Conservation (phyloP, 371 early-diverging fungal species). For the Rhizopus sp. region DNA sequence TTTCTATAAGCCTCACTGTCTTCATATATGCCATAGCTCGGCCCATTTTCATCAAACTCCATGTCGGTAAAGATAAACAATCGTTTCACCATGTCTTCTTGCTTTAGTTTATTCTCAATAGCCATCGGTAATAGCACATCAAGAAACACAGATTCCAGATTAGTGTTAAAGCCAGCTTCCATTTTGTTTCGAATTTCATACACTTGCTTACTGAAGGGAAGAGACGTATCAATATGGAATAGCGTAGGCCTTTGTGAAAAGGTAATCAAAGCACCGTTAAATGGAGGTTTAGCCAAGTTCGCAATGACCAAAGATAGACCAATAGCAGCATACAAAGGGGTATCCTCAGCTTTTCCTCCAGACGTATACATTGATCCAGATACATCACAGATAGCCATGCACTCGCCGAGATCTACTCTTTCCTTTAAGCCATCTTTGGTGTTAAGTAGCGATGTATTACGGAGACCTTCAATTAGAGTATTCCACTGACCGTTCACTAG, state of each 20-base stretch:
- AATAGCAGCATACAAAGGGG: constrained; percentile 54
- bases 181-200: constrained; percentile 1
- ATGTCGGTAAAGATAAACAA: constrained; percentile 68
- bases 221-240: constrained; percentile 31
- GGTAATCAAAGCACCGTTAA: constrained; percentile 51
- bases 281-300: constrained; percentile 53
- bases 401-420: constrained; percentile 37
- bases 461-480: constrained; percentile 35
- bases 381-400: constrained; percentile 61
- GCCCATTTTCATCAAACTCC: constrained; percentile 52
- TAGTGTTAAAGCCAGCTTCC: constrained; percentile 49
- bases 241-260: constrained; percentile 49
- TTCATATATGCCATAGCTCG: background rate
- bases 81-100: constrained; percentile 59
- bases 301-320: constrained; percentile 57
- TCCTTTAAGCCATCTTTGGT: constrained; percentile 11
- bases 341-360: constrained; percentile 2
- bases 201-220: constrained; percentile 44
- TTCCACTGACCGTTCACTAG: constrained; percentile 41
- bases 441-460: constrained; percentile 22
- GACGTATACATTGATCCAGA: constrained; percentile 58
- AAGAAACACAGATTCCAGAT: constrained; percentile 52
- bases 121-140: constrained; percentile 54
- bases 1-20: too few species aligned
- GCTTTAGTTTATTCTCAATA: constrained; percentile 38